Conservation (phyloP, 352 stramenopile genomes). For the Phytopythium chamaehyphon region DNA sequence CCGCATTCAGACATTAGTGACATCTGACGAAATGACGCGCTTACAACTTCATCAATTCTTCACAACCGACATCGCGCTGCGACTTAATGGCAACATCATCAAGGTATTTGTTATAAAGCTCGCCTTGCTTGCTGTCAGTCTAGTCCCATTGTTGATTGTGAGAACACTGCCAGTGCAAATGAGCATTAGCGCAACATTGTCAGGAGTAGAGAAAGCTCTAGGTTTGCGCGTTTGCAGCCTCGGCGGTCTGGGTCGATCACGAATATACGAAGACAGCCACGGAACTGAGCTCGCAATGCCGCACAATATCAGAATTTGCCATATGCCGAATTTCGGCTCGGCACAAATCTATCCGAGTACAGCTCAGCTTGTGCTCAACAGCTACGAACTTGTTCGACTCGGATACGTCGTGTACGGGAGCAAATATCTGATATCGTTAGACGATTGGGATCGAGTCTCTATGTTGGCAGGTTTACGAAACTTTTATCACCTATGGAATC, state of each 20-base stretch:
- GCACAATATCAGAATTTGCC: not conserved
- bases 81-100: conserved; percentile 10
- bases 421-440: conserved; percentile 7
- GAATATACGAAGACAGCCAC: conserved; percentile 26
- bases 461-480: conserved; percentile 1
- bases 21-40: conserved; percentile 9
- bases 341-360: not conserved
- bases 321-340: not conserved
- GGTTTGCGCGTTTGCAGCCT: conserved; percentile 21
- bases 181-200: not conserved
- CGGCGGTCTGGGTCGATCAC: conserved; percentile 20
- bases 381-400: conserved; percentile 10
- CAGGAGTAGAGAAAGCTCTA: conserved; percentile 21
- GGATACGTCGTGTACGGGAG: conserved; percentile 7
- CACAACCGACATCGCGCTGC: conserved; percentile 9
- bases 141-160: conserved; percentile 6
- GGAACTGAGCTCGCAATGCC: not conserved
- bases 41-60: conserved; percentile 6
- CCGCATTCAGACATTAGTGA: conserved; percentile 4
- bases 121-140: conserved; percentile 7
- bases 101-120: conserved; percentile 10
- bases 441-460: conserved; percentile 7
- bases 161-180: conserved; percentile 1
- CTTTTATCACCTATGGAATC: conserved; percentile 10
- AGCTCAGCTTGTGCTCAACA: not conserved